These are phyloP conservation scores for Globomyces pollinis-pini DNA, from an alignment of 192 early-diverging fungal genomes.

Conservation along the genomic window DNA sequence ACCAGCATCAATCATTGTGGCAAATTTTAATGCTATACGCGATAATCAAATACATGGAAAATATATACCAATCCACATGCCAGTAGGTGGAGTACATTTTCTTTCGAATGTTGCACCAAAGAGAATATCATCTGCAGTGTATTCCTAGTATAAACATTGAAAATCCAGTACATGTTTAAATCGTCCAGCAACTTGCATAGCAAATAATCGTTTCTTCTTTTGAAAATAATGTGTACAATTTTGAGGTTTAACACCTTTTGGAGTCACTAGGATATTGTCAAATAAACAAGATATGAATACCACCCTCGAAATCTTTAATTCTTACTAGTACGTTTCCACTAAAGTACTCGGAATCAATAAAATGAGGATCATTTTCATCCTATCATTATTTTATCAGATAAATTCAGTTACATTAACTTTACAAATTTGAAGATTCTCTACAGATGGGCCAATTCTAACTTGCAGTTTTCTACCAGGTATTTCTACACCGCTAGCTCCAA, in stretches of 20 bases:
- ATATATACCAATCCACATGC: constrained; percentile 59
- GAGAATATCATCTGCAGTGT: constrained; percentile 56
- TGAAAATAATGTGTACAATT: constrained; percentile 50
- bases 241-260: constrained; percentile 24
- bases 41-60: no score
- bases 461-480: constrained; percentile 29
- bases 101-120: constrained; percentile 73
- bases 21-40: constrained; percentile 68
- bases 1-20: constrained; percentile 69
- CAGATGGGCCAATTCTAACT: constrained; percentile 36
- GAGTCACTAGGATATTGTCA: no score
- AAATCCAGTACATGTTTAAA: constrained; percentile 63
- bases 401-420: constrained; percentile 60
- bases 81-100: constrained; percentile 59
- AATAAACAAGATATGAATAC: no score
- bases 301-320: constrained; percentile 58
- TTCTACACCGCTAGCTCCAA: constrained; percentile 22
- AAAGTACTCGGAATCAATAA: constrained; percentile 58
- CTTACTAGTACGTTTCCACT: constrained; percentile 59
- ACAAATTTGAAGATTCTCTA: constrained; percentile 24
- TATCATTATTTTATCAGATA: no score
- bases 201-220: constrained; percentile 50
- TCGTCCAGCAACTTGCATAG: constrained; percentile 63
- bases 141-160: constrained; percentile 23
- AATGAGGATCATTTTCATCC: constrained; percentile 52